Base-by-base conservation (phyloP, 176 grass and related monocot genomes). In the Lolium perenne region DNA sequence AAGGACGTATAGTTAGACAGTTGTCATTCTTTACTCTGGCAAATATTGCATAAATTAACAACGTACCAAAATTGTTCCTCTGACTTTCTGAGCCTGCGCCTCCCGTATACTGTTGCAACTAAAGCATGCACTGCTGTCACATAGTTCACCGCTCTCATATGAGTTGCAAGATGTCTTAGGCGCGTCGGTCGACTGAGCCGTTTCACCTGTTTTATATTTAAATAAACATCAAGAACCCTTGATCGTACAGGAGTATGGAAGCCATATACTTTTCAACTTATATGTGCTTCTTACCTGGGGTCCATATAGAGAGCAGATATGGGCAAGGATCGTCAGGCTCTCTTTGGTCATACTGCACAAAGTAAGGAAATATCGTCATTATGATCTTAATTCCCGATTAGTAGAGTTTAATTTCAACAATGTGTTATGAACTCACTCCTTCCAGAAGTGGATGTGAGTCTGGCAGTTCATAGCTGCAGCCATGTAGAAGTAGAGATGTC, bases 291-390 rank as follows among this genome's bases (percentile, higher is more conserved):
- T 88, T 90, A 79, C 93, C 93, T 90, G 94, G 91, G 20, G 89
- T 92, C 94, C 94, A 97, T 90, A 97, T 92, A 51, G 91, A 90
- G 25, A 97, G 87, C 50, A 97, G 89, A 74, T 94, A 97, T 7
- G 94, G 86, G 26, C 82, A 92, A 72, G 94, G 91, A 88, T 94
- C 94, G 78, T 97, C 94, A 51, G 79, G 87, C 18, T 97, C 87
- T 86, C 94, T 91, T 88, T 17, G 85, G 38, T 94, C 91, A 53
- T 88, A 86, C 94, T 97, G 76, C 43, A 87, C 50, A 74, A 7
- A 13, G 80, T 23, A 88, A 88, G 26, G 35, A 88, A 83, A 84
- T 84, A 87, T 67, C 18, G 4, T 32, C 26, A 51, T 76, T 62
- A 48, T 32, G 75, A 69, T 77, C 21, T 83, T 41, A 82, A 13